Base-by-base conservation (phyloP, 352 stramenopile species). In the Phytophthora vignae region DNA sequence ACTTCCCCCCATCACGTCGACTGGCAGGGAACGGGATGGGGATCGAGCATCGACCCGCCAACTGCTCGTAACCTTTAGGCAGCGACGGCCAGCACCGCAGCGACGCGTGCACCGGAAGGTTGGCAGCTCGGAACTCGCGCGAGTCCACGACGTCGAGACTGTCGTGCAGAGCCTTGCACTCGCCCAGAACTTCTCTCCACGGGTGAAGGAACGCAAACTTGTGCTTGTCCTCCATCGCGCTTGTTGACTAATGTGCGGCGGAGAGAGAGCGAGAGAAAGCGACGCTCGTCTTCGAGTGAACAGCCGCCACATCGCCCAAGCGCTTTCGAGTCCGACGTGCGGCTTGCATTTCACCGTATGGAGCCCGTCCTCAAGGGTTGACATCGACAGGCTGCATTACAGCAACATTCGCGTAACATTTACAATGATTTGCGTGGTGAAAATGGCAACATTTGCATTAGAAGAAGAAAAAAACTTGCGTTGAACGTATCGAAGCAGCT, bases 81-180 rank as follows among this genome's bases (percentile, higher is more conserved):
- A 69, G 29, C 4, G 63, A 54, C 15, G 54, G 40, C 63, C 63
- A 69, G 54, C 63, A 69, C 1, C 44, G 55, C 19, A 69, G 27
- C 17, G 54, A 58, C 4, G 63, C 63, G 33, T 53, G 63, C 19
- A 69, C 44, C 9, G 63, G 63, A 9, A 64, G 2, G 4, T 64
- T 22, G 7, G 29, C 58, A 1, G 63, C 63, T 33, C 55, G 54
- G 15, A 64, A 64, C 10, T 57, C 54, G 11, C 42, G 40, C 11
- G 63, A 64, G 17, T 64, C 33, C 19, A 49, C 33, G 42, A 63
- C 22, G 9, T 64, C 14, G 44, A 69, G 11, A 11, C 19, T 52
- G 12, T 69, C 54, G 63, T 69, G 63, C 14, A 64, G 31, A 33
- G 10, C 15, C 33, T 69, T 64, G 44, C 63, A 69, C 12, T 64